Conservation (phyloP, 768 basidiomycete species). For the Rhizopogon vesiculosus region DNA sequence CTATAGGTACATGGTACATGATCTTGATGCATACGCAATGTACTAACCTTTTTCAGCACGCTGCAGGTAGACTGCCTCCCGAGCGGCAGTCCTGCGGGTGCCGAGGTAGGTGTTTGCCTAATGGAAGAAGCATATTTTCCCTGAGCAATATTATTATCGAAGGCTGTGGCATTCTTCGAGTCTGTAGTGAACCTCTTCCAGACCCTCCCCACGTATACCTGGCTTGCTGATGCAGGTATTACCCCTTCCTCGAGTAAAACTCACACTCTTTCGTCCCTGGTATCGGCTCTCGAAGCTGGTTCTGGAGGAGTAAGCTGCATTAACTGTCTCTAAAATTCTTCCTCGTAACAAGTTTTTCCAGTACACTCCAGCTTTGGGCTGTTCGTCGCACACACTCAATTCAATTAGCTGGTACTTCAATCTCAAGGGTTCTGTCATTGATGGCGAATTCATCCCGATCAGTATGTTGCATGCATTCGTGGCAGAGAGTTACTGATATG, state of each 20-base stretch:
- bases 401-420: slow-evolving; percentile 62
- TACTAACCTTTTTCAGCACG: slow-evolving; percentile 37
- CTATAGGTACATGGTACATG: slow-evolving; percentile 19
- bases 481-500: background rate
- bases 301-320: slow-evolving; percentile 39
- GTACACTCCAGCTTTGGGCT: slow-evolving; percentile 48
- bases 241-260: slow-evolving; percentile 57
- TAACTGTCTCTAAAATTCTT: background rate
- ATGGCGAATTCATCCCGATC: slow-evolving; percentile 59
- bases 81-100: slow-evolving; percentile 50
- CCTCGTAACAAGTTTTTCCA: slow-evolving; percentile 11
- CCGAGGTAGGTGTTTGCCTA: slow-evolving; percentile 39
- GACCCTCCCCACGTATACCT: slow-evolving; percentile 71
- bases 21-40: background rate
- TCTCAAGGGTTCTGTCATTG: slow-evolving; percentile 59
- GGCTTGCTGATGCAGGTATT: slow-evolving; percentile 69
- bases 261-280: slow-evolving; percentile 50
- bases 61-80: slow-evolving; percentile 56
- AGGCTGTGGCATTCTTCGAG: slow-evolving; percentile 69
- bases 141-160: slow-evolving; percentile 1
- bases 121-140: background rate
- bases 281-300: slow-evolving; percentile 48
- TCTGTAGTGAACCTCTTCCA: slow-evolving; percentile 54
- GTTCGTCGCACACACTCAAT: slow-evolving; percentile 32
- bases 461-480: slow-evolving; percentile 30